Percentiles rank a stretch among this genome's conserved stretches.
phyloP scores from a whole-genome alignment of 2,329 filamentous ascomycete species.

The Claviceps monticola region DNA sequence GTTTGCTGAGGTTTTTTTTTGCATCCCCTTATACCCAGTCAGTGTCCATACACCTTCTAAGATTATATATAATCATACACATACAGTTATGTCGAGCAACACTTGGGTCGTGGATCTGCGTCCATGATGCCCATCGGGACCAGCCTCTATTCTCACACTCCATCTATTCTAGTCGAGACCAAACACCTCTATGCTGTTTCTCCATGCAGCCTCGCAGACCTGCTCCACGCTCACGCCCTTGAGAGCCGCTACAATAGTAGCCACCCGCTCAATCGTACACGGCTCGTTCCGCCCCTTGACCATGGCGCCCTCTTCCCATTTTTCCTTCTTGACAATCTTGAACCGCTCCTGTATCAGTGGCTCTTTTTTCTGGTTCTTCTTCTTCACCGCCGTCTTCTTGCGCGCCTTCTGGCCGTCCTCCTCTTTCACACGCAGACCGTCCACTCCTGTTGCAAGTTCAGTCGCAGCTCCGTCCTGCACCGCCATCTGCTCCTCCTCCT shows the following conservation, averaged over 20 bases:
- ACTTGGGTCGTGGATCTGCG: not conserved
- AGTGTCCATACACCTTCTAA: conserved; percentile 16
- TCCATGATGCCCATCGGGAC: not conserved
- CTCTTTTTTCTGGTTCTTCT: conserved; percentile 43
- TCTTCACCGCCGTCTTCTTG: conserved; percentile 12
- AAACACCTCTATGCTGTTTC: conserved; percentile 70
- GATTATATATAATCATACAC: not conserved
- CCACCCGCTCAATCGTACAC: conserved; percentile 72
- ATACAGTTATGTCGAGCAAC: not conserved
- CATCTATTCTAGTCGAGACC: conserved; percentile 35
- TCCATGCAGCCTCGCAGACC: conserved; percentile 76
- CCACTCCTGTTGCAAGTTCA: conserved; percentile 7
- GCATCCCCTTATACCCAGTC: not conserved
- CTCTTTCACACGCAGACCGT: conserved; percentile 18
- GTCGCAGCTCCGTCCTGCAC: conserved; percentile 12
- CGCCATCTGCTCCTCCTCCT: conserved; percentile 12
- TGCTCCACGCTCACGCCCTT: conserved; percentile 70
- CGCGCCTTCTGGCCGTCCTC: conserved; percentile 16
- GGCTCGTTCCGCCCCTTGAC: conserved; percentile 94
- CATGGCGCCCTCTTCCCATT: conserved; percentile 76
- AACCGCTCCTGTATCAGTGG: conserved; percentile 57
- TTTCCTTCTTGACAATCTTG: conserved; percentile 90
- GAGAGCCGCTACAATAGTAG: conserved; percentile 75
- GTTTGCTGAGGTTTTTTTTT: not conserved
- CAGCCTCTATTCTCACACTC: not conserved